Evolutionary conservation across 2,329 filamentous ascomycete genomes (phyloP), one percentile per base, ranked within the genome.

Genomic region (Sphaerulina musiva): DNA sequence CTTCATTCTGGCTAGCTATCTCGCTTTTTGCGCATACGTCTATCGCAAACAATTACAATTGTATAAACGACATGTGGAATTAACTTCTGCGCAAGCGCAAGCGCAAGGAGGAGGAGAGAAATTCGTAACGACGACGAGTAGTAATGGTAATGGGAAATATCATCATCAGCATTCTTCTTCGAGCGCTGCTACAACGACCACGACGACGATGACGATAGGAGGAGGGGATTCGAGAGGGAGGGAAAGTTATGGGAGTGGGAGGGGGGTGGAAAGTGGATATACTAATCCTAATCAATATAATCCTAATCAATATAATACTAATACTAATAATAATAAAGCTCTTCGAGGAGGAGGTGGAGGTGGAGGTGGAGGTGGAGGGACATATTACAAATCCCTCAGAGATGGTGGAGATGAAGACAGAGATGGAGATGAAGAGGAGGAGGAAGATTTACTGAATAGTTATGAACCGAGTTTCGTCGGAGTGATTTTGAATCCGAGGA

Each of bases 391-490:
- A 20, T 20, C 20, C 20, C 20, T 20, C 20, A 20, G 20, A 20
- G 20, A 2, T 20, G 3, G 20, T 20, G 5, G 26, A 6, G 81
- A 85, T 62, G 81, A 7, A 29, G 26, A 29, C 2, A 6, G 26
- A 29, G 26, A 29, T 2, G 26, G 2, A 29, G 26, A 29, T 1
- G 68, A 71, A 51, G 72, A 71, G 14, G 76, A 74, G 34, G 70
- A 70, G 5, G 70, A 66, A 12, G 78, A 85, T 62, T 64, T 87
- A 58, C 64, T 86, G 12, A 76, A 74, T 3, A 81, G 80, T 0
- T 77, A 83, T 56, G 83, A 88, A 67, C 86, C 86, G 56, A 85
- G 79, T 54, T 89, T 88, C 70, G 82, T 86, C 68, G 85, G 75
- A 1, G 59, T 60, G 6, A 55, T 62, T 46, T 26, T 62, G 39